These are phyloP conservation scores for Botrytis sinoallii DNA, from an alignment of 2,329 filamentous ascomycete species.

Conservation along the genomic window DNA sequence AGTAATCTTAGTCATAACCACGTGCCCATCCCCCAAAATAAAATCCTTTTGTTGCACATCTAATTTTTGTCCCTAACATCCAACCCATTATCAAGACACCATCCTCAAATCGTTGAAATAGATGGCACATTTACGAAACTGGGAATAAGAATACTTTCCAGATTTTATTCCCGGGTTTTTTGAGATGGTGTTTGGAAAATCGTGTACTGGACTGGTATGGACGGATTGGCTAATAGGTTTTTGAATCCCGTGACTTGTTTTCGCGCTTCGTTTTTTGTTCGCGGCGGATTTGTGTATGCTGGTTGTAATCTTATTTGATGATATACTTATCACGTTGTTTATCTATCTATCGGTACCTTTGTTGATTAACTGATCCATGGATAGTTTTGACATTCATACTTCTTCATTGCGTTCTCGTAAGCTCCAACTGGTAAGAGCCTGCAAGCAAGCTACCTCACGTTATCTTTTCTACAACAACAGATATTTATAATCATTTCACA, in stretches of 20 bases:
- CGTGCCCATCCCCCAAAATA: accelerated
- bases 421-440: neutral
- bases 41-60: neutral
- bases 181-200: neutral
- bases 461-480: neutral
- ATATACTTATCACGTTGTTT: neutral
- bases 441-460: neutral
- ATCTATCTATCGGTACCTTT: neutral
- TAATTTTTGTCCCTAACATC: neutral
- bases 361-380: neutral
- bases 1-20: neutral
- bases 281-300: neutral
- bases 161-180: neutral
- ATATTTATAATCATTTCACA: neutral
- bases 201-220: too few species aligned
- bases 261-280: neutral
- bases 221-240: neutral
- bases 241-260: neutral
- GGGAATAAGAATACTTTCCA: neutral
- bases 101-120: neutral
- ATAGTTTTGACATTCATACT: neutral
- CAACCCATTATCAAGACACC: neutral
- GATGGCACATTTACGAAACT: neutral
- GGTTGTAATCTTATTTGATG: neutral
- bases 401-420: neutral